phyloP scores from a whole-genome alignment of 1,139 yeast genomes.

The Kluyveromyces sp. region DNA sequence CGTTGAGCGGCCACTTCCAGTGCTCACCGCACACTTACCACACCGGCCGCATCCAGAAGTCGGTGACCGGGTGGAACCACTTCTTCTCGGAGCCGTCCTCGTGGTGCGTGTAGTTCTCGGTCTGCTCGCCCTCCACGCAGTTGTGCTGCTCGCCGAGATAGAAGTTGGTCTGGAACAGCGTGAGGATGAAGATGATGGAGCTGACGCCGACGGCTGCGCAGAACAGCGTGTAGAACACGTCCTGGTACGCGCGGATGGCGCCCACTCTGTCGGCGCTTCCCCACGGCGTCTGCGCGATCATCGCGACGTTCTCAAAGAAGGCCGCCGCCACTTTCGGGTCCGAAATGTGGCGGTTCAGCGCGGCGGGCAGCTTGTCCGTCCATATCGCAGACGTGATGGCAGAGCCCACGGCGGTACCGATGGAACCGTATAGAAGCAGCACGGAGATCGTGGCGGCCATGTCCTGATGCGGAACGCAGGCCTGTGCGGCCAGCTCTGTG shows the following conservation, averaged over 20 bases:
- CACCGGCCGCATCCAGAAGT: constrained; percentile 12
- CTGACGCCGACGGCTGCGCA: constrained; percentile 50
- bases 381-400: constrained; percentile 52
- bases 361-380: constrained; percentile 41
- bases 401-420: constrained; percentile 42
- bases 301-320: constrained; percentile 44
- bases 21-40: too few relatives aligned
- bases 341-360: constrained; percentile 26
- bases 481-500: constrained; percentile 55
- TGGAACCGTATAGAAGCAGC: constrained; percentile 45
- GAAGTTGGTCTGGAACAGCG: constrained; percentile 34
- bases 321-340: constrained; percentile 27
- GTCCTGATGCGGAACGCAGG: constrained; percentile 49
- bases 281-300: constrained; percentile 44
- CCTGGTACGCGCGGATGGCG: constrained; percentile 48
- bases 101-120: constrained; percentile 12
- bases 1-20: too few relatives aligned
- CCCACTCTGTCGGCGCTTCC: constrained; percentile 49
- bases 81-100: constrained; percentile 13
- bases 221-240: constrained; percentile 49
- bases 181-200: constrained; percentile 23
- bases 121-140: constrained; percentile 30
- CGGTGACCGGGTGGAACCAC: constrained; percentile 9
- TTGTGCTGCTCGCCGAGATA: constrained; percentile 34
- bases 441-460: constrained; percentile 51